Evolutionary conservation across 805 yeast species (phyloP).

Genomic region (Saccharomycopsis fodiens): DNA sequence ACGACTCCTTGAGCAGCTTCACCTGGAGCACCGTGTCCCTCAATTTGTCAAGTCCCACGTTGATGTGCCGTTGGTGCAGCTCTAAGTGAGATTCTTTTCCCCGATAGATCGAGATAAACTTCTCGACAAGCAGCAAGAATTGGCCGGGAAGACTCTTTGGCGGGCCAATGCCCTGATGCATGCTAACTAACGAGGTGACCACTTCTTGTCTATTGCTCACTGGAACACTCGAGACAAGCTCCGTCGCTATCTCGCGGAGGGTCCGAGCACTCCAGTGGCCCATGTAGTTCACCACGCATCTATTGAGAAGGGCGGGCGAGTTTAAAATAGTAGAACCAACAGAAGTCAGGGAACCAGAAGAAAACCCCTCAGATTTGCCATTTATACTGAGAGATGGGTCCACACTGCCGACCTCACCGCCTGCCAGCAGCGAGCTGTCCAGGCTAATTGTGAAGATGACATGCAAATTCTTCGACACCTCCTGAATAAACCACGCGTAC

Average conservation of each 20-base stretch:
- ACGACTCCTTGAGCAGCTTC: slow-evolving; percentile 43
- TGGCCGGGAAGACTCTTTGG: slow-evolving; percentile 42
- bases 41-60: slow-evolving; percentile 65
- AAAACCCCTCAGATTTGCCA: slow-evolving; percentile 15
- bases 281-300: slow-evolving; percentile 87
- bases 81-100: slow-evolving; percentile 44
- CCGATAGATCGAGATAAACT: slow-evolving; percentile 37
- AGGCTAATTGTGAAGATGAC: slow-evolving; percentile 66
- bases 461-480: slow-evolving; percentile 67
- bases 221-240: slow-evolving; percentile 39
- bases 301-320: slow-evolving; percentile 83
- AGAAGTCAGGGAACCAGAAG: too few species aligned
- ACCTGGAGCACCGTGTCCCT: slow-evolving; percentile 74
- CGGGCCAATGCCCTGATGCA: slow-evolving; percentile 33
- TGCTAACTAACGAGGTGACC: slow-evolving; percentile 36
- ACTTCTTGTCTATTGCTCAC: slow-evolving; percentile 46
- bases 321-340: slow-evolving; percentile 46
- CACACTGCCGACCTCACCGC: too few species aligned
- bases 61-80: slow-evolving; percentile 62
- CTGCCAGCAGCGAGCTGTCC: neutral
- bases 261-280: slow-evolving; percentile 67
- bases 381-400: too few species aligned
- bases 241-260: slow-evolving; percentile 41
- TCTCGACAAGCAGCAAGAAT: slow-evolving; percentile 42
- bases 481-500: slow-evolving; percentile 64